Conservation (phyloP, 108 stramenopile genomes). For the Fragilariopsis cylindrus region DNA sequence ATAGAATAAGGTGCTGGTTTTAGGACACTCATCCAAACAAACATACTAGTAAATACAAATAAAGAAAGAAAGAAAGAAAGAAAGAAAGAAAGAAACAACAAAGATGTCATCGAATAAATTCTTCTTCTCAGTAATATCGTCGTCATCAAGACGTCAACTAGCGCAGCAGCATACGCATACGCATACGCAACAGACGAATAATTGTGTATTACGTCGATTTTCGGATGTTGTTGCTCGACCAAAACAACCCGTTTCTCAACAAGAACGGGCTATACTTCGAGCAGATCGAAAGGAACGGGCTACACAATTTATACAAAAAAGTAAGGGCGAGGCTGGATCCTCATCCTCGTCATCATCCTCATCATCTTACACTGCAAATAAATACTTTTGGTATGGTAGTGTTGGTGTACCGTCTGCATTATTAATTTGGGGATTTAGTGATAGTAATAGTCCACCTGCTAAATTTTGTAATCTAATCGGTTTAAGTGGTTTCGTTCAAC, state of each 20-base stretch:
- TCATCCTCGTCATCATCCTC: slow-evolving; percentile 7
- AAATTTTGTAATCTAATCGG: slow-evolving; percentile 67
- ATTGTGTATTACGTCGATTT: not conserved
- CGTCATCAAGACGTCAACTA: not conserved
- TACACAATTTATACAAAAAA: slow-evolving; percentile 39
- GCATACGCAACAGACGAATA: not conserved
- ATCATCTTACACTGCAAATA: slow-evolving; percentile 20
- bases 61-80: too few relatives aligned
- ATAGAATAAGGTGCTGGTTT: too few relatives aligned
- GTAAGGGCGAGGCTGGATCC: slow-evolving; percentile 31
- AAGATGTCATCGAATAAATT: slow-evolving; percentile 6
- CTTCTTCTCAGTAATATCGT: not conserved
- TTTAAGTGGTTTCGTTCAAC: slow-evolving; percentile 55
- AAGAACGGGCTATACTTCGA: slow-evolving; percentile 64
- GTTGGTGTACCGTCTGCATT: slow-evolving; percentile 65
- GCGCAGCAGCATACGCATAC: not conserved
- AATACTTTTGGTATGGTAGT: slow-evolving; percentile 66
- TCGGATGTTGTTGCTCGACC: slow-evolving; percentile 1
- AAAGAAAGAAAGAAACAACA: too few relatives aligned
- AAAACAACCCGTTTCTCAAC: slow-evolving; percentile 1
- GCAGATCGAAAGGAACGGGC: slow-evolving; percentile 76
- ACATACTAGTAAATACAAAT: too few relatives aligned
- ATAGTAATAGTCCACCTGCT: slow-evolving; percentile 78
- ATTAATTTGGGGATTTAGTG: slow-evolving; percentile 74
- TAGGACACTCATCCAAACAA: too few relatives aligned